Evolutionary conservation across 1,284 basidiomycete genomes (phyloP).

Genomic region (Heterobasidion annosum): DNA sequence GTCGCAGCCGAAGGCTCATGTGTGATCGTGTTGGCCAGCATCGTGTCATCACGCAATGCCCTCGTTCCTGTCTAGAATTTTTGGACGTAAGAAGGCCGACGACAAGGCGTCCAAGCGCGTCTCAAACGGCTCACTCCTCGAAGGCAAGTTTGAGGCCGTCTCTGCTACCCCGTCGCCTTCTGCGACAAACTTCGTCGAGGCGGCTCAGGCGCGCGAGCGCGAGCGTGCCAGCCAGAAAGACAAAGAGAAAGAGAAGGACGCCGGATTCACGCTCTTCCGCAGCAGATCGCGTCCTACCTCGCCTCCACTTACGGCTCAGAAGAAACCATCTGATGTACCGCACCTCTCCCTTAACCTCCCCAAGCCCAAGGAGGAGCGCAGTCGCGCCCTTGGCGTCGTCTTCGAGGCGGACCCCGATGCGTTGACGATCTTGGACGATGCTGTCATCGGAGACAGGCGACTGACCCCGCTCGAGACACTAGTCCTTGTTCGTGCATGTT

Average conservation of each 20-base stretch:
- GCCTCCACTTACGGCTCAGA: conserved; percentile 20
- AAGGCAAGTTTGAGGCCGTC: conserved; percentile 65
- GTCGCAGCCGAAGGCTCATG: neutral
- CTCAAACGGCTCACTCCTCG: conserved; percentile 42
- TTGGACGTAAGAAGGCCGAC: conserved; percentile 61
- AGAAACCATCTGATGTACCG: conserved; percentile 24
- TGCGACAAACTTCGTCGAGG: conserved; percentile 26
- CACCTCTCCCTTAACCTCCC: conserved; percentile 55
- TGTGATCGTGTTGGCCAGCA: neutral
- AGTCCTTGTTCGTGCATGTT: conserved; percentile 52
- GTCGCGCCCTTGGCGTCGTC: conserved; percentile 40
- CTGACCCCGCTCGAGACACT: conserved; percentile 53
- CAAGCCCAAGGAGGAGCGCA: conserved; percentile 36
- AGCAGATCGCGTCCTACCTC: conserved; percentile 32
- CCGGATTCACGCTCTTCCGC: conserved; percentile 38
- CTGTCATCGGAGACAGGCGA: conserved; percentile 42
- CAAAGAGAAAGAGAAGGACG: conserved; percentile 28
- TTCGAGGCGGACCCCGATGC: conserved; percentile 51
- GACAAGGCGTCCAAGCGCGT: conserved; percentile 33
- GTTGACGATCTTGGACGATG: conserved; percentile 35
- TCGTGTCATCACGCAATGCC: conserved; percentile 37
- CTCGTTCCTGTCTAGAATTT: conserved; percentile 68
- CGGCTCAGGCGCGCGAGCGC: conserved; percentile 4
- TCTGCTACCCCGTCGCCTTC: conserved; percentile 45
- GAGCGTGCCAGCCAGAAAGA: conserved; percentile 14